These are phyloP conservation scores for Yamadazyma oceani DNA, from an alignment of 1,139 yeast genomes.

Conservation along the genomic window DNA sequence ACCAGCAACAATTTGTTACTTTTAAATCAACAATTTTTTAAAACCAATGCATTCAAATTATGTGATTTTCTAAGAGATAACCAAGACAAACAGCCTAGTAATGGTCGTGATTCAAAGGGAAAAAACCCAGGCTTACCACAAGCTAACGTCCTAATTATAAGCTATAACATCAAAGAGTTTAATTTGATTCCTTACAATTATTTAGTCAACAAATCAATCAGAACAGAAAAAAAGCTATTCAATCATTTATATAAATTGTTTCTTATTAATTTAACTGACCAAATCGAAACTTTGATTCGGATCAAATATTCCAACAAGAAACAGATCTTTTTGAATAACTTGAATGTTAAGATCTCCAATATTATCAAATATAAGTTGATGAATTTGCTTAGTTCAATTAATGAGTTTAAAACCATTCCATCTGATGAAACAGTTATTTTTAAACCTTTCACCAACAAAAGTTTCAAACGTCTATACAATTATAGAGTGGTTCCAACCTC, in stretches of 20 bases:
- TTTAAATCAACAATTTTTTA: conserved; percentile 26
- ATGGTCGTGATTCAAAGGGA: conserved; percentile 4
- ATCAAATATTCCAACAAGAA: conserved; percentile 35
- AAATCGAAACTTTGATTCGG: conserved; percentile 36
- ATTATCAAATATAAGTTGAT: conserved; percentile 27
- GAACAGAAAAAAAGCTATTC: conserved; percentile 26
- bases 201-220: conserved; percentile 25
- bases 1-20: conserved; percentile 21
- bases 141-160: conserved; percentile 22
- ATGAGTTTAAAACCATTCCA: conserved; percentile 11
- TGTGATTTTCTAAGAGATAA: conserved; percentile 24
- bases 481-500: conserved; percentile 16
- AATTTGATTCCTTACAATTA: conserved; percentile 38
- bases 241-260: conserved; percentile 40
- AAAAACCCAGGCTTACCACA: conserved; percentile 3
- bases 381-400: conserved; percentile 21
- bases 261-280: conserved; percentile 39
- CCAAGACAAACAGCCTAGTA: conserved; percentile 5
- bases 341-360: conserved; percentile 27
- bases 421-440: conserved; percentile 28
- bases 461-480: conserved; percentile 38
- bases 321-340: conserved; percentile 27
- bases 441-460: conserved; percentile 26
- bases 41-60: conserved; percentile 29
- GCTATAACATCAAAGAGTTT: conserved; percentile 33